Evolutionary conservation across 192 early-diverging fungal genomes (phyloP).

Genomic region (Kickxella alabastrina): DNA sequence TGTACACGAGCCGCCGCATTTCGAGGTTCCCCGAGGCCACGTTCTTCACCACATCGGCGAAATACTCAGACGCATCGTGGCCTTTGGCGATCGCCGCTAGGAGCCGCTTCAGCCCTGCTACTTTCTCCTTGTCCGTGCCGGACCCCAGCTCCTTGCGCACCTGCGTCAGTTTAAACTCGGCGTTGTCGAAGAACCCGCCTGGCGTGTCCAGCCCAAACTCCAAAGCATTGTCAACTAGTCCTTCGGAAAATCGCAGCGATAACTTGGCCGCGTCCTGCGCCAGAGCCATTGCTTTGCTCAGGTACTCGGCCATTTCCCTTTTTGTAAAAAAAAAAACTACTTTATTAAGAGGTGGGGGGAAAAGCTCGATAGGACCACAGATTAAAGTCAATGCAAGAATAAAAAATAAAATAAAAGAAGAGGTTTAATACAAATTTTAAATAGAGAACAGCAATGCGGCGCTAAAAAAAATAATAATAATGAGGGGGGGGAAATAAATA

Average conservation of each 20-base stretch:
- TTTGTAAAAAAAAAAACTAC: background rate
- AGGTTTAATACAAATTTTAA: too few species aligned
- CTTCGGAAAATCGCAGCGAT: slow-evolving; percentile 73
- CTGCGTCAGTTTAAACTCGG: slow-evolving; percentile 77
- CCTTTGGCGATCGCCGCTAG: slow-evolving; percentile 92
- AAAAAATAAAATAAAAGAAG: background rate
- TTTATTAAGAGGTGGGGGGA: too few species aligned
- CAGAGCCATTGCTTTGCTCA: slow-evolving; percentile 63
- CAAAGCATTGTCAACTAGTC: slow-evolving; percentile 84
- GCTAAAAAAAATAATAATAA: background rate
- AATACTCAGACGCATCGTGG: slow-evolving; percentile 84
- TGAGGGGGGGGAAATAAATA: background rate
- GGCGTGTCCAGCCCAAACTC: slow-evolving; percentile 76
- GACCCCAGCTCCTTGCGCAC: slow-evolving; percentile 74
- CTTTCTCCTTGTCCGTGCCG: slow-evolving; percentile 85
- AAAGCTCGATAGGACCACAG: too few species aligned
- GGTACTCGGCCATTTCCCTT: slow-evolving; percentile 55
- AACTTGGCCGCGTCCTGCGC: slow-evolving; percentile 77
- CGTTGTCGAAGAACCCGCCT: slow-evolving; percentile 84
- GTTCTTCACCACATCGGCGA: slow-evolving; percentile 95
- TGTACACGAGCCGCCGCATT: slow-evolving; percentile 92
- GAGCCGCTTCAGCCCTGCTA: slow-evolving; percentile 86
- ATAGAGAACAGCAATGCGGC: too few species aligned
- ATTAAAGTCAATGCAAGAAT: background rate
- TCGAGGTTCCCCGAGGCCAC: slow-evolving; percentile 87